Percentiles rank a stretch among this genome's conserved stretches.
phyloP scores from a whole-genome alignment of 352 stramenopile species.

The Pythium myriotylum region DNA sequence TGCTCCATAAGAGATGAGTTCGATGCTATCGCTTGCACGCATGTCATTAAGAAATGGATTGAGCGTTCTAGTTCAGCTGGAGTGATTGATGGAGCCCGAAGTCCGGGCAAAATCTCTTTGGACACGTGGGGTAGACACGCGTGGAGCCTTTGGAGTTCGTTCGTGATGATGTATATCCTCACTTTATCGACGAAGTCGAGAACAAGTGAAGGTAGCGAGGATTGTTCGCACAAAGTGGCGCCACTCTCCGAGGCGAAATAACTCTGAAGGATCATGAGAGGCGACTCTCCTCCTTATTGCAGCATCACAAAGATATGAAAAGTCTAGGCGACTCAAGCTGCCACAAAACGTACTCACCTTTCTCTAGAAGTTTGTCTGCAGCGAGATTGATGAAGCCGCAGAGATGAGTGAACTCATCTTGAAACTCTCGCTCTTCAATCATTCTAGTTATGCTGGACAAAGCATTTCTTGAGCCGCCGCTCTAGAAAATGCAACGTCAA shows the following conservation, averaged over 20 bases:
- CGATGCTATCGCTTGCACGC: conserved; percentile 56
- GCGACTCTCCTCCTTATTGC: conserved; percentile 6
- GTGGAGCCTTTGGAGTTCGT: conserved; percentile 43
- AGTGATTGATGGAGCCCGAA: not conserved
- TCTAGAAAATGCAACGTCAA: too few relatives aligned
- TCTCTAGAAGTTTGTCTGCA: conserved; percentile 47
- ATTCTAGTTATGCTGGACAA: conserved; percentile 51
- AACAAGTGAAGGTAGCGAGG: conserved; percentile 64
- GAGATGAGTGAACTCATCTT: conserved; percentile 46
- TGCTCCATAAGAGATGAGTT: conserved; percentile 56
- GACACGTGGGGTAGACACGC: too few relatives aligned
- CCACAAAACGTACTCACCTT: conserved; percentile 24
- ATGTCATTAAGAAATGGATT: conserved; percentile 63
- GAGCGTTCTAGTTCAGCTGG: conserved; percentile 36
- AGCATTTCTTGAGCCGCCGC: not conserved
- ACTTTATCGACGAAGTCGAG: conserved; percentile 69
- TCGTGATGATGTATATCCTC: conserved; percentile 44
- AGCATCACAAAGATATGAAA: too few relatives aligned
- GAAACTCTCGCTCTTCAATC: conserved; percentile 35
- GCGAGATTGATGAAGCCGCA: conserved; percentile 47
- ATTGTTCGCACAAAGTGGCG: conserved; percentile 62
- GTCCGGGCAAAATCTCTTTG: not conserved
- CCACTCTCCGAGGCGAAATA: conserved; percentile 59
- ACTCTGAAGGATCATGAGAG: conserved; percentile 38
- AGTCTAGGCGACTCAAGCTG: too few relatives aligned